phyloP scores from a whole-genome alignment of 208 protist species.

The Crithidia fasciculata region DNA sequence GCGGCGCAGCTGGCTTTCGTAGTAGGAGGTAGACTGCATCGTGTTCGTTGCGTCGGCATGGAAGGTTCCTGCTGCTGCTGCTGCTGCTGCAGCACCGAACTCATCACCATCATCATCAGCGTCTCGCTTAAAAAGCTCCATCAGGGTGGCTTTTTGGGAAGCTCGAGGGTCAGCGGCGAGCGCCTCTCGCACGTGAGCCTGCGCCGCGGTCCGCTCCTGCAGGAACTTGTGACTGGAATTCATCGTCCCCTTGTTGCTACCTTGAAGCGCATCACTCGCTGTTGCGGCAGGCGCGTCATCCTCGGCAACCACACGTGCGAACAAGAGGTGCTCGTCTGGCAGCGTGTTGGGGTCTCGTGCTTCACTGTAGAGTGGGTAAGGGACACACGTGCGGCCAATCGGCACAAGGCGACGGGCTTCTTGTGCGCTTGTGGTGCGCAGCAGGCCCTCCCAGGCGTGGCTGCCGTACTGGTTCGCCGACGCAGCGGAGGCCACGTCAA shows the following conservation, averaged over 20 bases:
- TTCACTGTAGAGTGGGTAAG: conserved; percentile 74
- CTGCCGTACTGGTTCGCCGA: conserved; percentile 24
- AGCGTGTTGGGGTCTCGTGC: conserved; percentile 41
- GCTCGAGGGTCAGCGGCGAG: not conserved
- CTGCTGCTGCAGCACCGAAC: not conserved
- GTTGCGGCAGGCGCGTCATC: not conserved
- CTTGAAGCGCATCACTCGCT: not conserved
- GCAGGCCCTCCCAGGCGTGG: conserved; percentile 62
- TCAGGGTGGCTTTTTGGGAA: not conserved
- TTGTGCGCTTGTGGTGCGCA: conserved; percentile 44
- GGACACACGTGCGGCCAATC: conserved; percentile 65
- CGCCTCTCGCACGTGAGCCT: conserved; percentile 19
- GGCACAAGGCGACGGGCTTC: conserved; percentile 58
- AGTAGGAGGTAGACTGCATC: conserved; percentile 42
- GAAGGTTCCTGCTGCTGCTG: not conserved
- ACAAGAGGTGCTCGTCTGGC: conserved; percentile 43
- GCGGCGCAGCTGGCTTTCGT: conserved; percentile 47
- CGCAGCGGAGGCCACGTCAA: conserved; percentile 43
- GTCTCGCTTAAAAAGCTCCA: no score
- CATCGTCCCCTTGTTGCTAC: not conserved
- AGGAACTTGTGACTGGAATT: not conserved
- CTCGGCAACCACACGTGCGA: conserved; percentile 60
- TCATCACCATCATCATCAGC: no score
- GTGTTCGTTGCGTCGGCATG: conserved; percentile 13
- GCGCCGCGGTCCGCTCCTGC: conserved; percentile 16